A percentile compares a stretch with the other conserved stretches of the same genome.
These are phyloP conservation scores for Cinnamomum chago DNA, from an alignment of 164 flowering plant genomes.

Conservation along the genomic window DNA sequence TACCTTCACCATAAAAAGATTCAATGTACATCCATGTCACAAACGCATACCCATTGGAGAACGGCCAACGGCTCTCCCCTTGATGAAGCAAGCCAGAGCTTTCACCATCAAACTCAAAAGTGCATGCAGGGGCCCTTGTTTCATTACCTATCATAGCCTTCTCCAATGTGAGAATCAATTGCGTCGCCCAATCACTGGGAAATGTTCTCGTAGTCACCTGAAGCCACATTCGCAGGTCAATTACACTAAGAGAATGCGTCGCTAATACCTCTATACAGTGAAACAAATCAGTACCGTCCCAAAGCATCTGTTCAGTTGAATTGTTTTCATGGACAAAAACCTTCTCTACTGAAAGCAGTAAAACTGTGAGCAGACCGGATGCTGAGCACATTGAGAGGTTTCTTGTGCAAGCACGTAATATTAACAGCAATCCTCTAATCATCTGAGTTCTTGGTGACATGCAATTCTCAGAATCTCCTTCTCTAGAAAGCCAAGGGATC, in stretches of 20 bases:
- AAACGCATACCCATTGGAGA: constrained; percentile 88
- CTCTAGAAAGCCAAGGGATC: constrained; percentile 83
- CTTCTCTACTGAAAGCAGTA: constrained; percentile 66
- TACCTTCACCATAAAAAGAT: constrained; percentile 99
- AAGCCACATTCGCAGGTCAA: constrained; percentile 79
- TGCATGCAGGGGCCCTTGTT: constrained; percentile 78
- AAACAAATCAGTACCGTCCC: constrained; percentile 86
- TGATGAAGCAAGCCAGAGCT: constrained; percentile 97
- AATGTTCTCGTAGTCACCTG: constrained; percentile 61
- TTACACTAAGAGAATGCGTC: constrained; percentile 80
- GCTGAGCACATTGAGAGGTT: constrained; percentile 91
- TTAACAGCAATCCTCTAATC: constrained; percentile 89
- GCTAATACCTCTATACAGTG: constrained; percentile 78
- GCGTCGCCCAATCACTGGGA: constrained; percentile 60
- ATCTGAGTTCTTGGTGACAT: constrained; percentile 94
- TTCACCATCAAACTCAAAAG: constrained; percentile 99
- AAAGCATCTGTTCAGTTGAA: constrained; percentile 31
- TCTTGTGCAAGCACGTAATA: constrained; percentile 86
- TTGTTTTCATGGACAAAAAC: constrained; percentile 53
- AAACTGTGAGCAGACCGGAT: constrained; percentile 79
- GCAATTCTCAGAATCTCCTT: constrained; percentile 47
- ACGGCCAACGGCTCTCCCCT: constrained; percentile 98
- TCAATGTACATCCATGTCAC: constrained; percentile 98
- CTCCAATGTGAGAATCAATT: constrained; percentile 71
- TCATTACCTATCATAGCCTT: constrained; percentile 89